phyloP scores from a whole-genome alignment of 768 basidiomycete genomes.

The Tephrocybe sp. region DNA sequence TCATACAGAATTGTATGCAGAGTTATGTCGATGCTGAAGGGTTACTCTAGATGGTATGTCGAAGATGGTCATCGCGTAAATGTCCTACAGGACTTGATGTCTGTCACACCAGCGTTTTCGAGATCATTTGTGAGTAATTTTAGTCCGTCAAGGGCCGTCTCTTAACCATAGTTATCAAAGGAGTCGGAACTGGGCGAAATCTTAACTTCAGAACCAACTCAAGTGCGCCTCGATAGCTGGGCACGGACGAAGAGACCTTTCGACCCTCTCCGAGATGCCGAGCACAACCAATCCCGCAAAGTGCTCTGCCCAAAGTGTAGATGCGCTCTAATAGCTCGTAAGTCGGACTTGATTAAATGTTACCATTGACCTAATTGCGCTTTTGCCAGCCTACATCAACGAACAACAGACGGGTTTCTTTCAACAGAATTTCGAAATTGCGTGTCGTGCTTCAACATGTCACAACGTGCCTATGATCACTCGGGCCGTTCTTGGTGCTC shows the following conservation, averaged over 20 bases:
- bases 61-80: background rate
- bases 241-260: background rate
- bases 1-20: no score
- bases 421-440: constrained; percentile 8
- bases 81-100: background rate
- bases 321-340: background rate
- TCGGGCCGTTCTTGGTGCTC: background rate
- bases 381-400: constrained; percentile 12
- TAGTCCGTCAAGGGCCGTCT: background rate
- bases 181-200: background rate
- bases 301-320: constrained; percentile 9
- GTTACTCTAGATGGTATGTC: background rate
- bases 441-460: constrained; percentile 6
- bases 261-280: constrained; percentile 10
- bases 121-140: background rate
- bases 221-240: background rate
- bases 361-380: no score
- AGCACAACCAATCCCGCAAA: background rate
- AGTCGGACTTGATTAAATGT: background rate
- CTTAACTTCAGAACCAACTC: constrained; percentile 1
- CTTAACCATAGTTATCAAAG: background rate
- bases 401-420: constrained; percentile 8
- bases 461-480: constrained; percentile 1
- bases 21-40: no score
- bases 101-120: background rate